Evolutionary conservation across 345 rosid species (phyloP).

Genomic region (Theobroma cacao): DNA sequence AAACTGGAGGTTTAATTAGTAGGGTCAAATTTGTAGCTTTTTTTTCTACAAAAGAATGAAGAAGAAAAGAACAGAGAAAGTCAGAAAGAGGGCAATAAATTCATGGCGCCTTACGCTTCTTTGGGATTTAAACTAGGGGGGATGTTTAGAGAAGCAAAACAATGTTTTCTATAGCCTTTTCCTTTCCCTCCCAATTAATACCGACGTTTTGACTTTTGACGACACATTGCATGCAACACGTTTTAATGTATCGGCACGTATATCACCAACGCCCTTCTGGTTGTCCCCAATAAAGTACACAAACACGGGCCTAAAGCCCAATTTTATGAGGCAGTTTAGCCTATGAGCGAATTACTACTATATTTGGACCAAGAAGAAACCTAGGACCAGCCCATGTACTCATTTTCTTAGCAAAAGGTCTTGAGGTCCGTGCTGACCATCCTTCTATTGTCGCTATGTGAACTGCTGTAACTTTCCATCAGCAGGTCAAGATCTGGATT

Average conservation of each 20-base stretch:
- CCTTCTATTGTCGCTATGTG: too few species aligned
- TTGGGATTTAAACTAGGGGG: neutral
- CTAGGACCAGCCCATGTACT: neutral
- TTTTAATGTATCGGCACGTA: neutral
- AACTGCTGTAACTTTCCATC: too few species aligned
- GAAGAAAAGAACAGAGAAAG: neutral
- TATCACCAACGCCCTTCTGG: neutral
- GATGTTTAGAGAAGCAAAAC: neutral
- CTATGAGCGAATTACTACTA: neutral
- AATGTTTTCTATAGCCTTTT: neutral
- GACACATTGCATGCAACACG: neutral
- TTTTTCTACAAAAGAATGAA: neutral
- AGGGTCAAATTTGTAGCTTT: neutral
- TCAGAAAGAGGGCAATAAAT: neutral
- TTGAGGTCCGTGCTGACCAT: too few species aligned
- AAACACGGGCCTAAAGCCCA: neutral
- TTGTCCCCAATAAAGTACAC: neutral
- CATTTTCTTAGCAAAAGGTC: neutral
- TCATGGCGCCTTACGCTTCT: neutral
- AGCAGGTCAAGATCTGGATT: too few species aligned
- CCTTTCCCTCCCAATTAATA: neutral
- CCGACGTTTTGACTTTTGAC: neutral
- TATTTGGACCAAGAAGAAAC: neutral
- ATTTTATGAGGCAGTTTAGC: neutral
- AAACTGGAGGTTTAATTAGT: neutral